Base-by-base conservation (phyloP, 1,284 basidiomycete species). In the Cryptococcus sp. region DNA sequence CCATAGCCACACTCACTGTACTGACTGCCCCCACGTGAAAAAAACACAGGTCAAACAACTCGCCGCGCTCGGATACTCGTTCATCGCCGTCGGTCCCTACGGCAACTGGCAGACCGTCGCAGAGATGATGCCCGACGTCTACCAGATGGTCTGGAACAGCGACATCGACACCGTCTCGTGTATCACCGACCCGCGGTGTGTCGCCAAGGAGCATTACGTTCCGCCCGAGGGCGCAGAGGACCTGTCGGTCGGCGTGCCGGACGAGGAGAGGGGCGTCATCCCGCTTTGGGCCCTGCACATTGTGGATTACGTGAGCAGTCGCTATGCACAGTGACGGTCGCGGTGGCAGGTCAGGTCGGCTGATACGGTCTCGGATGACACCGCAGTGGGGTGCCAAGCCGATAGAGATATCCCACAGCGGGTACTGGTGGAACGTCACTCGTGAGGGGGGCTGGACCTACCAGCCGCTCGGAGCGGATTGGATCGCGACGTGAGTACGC, bases 91-190 rank as follows among this genome's bases (percentile, higher is more conserved):
- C 2, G 62, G 66, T 20, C 57, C 59, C 20, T 70, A 68, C 48
- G 33, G 53, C 36, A 64, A 64, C 36, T 66, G 61, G 62, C 46
- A 66, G 13, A 23, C 52, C 15, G 61, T 62, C 2, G 62, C 62
- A 2, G 63, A 65, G 47, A 61, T 68, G 54, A 60, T 68, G 60
- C 66, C 66, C 13, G 66, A 68, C 56, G 66, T 70, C 48, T 64
- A 62, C 65, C 65, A 47, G 51, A 55, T 62, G 16, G 16, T 63
- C 23, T 63, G 62, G 62, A 56, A 53, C 24, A 55, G 56, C 46
- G 62, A 58, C 28, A 39, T 47, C 18, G 38, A 56, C 20, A 56
- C 52, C 13, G 20, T 60, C 11, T 48, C 59, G 16, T 63, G 62
- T 33, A 47, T 58, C 24, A 60, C 53, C 12, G 62, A 63, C 40